A percentile compares a stretch with the other conserved stretches of the same genome.
phyloP scores from a whole-genome alignment of 306 rosid species.

The Dryas drummondii region DNA sequence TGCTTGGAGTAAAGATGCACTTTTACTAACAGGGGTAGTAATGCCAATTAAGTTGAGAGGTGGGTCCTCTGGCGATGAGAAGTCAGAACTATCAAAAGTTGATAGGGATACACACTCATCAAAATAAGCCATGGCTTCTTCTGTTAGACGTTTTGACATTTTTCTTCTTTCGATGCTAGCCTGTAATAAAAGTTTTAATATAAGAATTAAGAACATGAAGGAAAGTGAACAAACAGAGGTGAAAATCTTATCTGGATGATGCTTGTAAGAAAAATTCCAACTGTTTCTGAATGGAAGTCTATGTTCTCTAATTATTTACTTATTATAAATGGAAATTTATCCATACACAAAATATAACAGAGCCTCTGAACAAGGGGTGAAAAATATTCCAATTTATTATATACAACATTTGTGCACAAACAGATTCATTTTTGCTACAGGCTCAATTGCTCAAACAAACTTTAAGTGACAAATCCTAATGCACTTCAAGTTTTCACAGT shows the following conservation, averaged over 20 bases:
- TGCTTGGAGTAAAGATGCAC: conserved; percentile 45
- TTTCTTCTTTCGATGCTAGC: conserved; percentile 87
- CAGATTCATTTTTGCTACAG: background rate
- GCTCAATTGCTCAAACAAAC: background rate
- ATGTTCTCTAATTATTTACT: background rate
- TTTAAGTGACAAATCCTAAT: background rate
- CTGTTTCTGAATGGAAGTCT: background rate
- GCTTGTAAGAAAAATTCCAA: background rate
- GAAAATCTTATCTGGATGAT: conserved; percentile 5
- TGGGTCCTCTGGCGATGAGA: conserved; percentile 86
- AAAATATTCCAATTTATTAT: background rate
- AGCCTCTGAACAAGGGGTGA: background rate
- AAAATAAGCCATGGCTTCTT: conserved; percentile 91
- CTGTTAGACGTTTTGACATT: conserved; percentile 83
- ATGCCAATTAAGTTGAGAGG: conserved; percentile 48
- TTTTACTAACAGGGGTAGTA: conserved; percentile 38
- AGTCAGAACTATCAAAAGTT: conserved; percentile 94
- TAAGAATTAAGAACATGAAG: conserved; percentile 14
- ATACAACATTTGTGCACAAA: background rate
- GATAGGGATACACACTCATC: conserved; percentile 91
- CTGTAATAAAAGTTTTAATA: conserved; percentile 39
- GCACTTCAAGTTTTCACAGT: background rate
- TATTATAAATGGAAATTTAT: background rate
- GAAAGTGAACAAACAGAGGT: conserved; percentile 6
- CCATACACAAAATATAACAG: background rate